Conservation (phyloP, 1,284 basidiomycete species). For the Bondarzewia mesenterica region DNA sequence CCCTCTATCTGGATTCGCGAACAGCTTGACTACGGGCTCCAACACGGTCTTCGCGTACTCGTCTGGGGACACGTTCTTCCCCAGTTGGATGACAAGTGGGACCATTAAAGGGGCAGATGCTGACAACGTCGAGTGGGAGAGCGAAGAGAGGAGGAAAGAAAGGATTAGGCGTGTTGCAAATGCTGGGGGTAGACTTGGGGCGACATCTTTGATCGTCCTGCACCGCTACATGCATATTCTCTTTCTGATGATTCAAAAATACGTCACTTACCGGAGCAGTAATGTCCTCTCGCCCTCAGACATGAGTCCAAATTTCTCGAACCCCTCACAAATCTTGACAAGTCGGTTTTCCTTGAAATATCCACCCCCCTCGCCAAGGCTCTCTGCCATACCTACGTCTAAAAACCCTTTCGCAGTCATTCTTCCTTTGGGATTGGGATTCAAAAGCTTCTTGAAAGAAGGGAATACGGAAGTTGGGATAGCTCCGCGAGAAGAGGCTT, state of each 20-base stretch:
- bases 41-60: slow-evolving; percentile 71
- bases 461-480: slow-evolving; percentile 78
- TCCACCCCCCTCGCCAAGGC: slow-evolving; percentile 45
- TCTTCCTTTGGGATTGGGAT: slow-evolving; percentile 79
- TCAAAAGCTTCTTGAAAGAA: slow-evolving; percentile 81
- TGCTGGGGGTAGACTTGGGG: slow-evolving; percentile 76
- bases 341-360: slow-evolving; percentile 86
- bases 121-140: slow-evolving; percentile 76
- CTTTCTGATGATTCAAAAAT: not conserved
- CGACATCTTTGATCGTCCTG: slow-evolving; percentile 76
- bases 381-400: slow-evolving; percentile 70
- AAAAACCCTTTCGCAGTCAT: slow-evolving; percentile 74
- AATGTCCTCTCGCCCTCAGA: slow-evolving; percentile 76
- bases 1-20: slow-evolving; percentile 82
- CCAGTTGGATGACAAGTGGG: slow-evolving; percentile 77
- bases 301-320: slow-evolving; percentile 83
- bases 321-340: slow-evolving; percentile 76
- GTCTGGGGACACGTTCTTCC: slow-evolving; percentile 61
- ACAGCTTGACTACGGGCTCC: slow-evolving; percentile 78
- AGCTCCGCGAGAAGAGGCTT: slow-evolving; percentile 64
- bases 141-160: slow-evolving; percentile 60
- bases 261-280: slow-evolving; percentile 52
- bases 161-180: slow-evolving; percentile 85
- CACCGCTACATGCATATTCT: not conserved
- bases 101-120: slow-evolving; percentile 67